These are phyloP conservation scores for Purpureocillium lavendulum DNA, from an alignment of 2,329 filamentous ascomycete genomes.

Conservation along the genomic window DNA sequence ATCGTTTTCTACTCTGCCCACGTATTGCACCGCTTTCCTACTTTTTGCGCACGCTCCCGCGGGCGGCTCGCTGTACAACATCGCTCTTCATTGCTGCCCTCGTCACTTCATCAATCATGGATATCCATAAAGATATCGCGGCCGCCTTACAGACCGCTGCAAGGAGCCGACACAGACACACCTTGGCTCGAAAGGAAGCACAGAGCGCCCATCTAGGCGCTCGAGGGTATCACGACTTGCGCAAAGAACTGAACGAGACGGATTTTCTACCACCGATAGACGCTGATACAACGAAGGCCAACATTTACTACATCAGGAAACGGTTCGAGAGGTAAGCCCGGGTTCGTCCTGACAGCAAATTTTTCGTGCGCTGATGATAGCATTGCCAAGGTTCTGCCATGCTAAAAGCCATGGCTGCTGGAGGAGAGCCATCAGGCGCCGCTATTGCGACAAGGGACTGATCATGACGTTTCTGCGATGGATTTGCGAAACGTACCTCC, in stretches of 20 bases:
- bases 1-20: not conserved
- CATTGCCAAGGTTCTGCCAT: slow-evolving; percentile 3
- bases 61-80: not conserved
- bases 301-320: slow-evolving; percentile 14
- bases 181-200: slow-evolving; percentile 8
- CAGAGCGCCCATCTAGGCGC: slow-evolving; percentile 6
- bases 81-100: not conserved
- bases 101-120: not conserved
- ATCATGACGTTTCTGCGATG: slow-evolving; percentile 16
- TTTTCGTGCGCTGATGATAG: not conserved
- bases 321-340: slow-evolving; percentile 11
- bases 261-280: slow-evolving; percentile 9
- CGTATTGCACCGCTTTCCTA: not conserved
- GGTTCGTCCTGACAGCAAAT: not conserved
- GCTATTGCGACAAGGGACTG: slow-evolving; percentile 13
- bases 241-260: slow-evolving; percentile 8
- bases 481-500: slow-evolving; percentile 13
- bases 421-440: slow-evolving; percentile 7
- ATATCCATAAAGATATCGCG: slow-evolving; percentile 1
- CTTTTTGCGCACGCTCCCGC: not conserved
- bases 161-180: slow-evolving; percentile 13
- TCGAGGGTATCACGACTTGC: slow-evolving; percentile 8
- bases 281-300: slow-evolving; percentile 11
- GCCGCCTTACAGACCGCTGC: slow-evolving; percentile 3
- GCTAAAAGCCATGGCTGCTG: slow-evolving; percentile 5